Conservation (phyloP, 805 yeast species). For the Barnettozyma salicaria region DNA sequence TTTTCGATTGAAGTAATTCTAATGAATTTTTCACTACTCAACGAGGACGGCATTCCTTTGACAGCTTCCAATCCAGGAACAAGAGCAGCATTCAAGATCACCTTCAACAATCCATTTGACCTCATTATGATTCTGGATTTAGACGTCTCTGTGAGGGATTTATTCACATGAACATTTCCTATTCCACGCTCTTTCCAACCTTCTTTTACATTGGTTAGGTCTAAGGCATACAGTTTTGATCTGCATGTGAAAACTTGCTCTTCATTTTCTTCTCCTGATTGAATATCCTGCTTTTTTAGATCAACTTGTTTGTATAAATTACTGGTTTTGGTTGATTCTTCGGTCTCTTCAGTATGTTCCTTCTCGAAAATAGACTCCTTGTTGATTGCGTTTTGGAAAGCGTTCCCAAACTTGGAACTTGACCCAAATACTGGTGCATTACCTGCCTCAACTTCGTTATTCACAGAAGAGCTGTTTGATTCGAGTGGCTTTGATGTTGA, state of each 20-base stretch:
- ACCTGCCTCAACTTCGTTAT: too few relatives aligned
- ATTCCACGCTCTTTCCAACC: conserved; percentile 98
- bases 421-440: conserved; percentile 37
- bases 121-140: conserved; percentile 81
- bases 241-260: conserved; percentile 58
- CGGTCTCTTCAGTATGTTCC: conserved; percentile 17
- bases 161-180: conserved; percentile 80
- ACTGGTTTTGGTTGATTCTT: conserved; percentile 23
- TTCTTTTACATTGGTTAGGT: conserved; percentile 52
- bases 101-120: conserved; percentile 77
- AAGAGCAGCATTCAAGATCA: conserved; percentile 72
- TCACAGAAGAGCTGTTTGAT: neutral
- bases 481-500: conserved; percentile 7
- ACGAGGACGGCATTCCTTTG: conserved; percentile 82
- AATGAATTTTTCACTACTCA: conserved; percentile 76
- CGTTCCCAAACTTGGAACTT: conserved; percentile 43
- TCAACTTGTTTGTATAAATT: conserved; percentile 52
- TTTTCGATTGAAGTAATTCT: conserved; percentile 64
- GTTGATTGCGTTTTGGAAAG: conserved; percentile 45
- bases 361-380: conserved; percentile 56
- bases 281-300: conserved; percentile 49
- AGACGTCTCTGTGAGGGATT: conserved; percentile 19
- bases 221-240: conserved; percentile 74
- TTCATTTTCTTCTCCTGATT: conserved; percentile 92
- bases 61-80: conserved; percentile 53